A percentile compares a stretch with the other conserved stretches of the same genome.
Evolutionary conservation across 495 filamentous ascomycete genomes (phyloP).

Genomic region (Oleoguttula mirabilis): DNA sequence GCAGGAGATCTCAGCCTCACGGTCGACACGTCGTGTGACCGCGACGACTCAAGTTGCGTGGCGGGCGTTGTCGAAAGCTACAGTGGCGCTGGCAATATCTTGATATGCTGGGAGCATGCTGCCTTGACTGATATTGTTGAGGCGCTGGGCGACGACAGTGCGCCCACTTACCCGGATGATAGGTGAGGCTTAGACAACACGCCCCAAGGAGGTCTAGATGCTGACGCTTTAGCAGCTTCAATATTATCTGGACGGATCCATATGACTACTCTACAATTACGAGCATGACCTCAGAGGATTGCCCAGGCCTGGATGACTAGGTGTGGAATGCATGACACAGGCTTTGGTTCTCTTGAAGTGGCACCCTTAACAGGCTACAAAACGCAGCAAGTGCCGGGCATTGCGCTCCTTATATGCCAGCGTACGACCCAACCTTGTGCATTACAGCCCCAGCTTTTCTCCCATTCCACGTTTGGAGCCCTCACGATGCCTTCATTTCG

Average conservation of each 20-base stretch:
- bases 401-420: too few species aligned
- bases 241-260: neutral
- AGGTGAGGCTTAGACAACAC: too few species aligned
- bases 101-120: constrained; percentile 48
- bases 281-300: neutral
- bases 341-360: too few species aligned
- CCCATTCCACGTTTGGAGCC: too few species aligned
- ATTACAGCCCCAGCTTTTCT: too few species aligned
- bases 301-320: neutral
- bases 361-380: too few species aligned
- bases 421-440: too few species aligned
- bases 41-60: constrained; percentile 38
- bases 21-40: constrained; percentile 39
- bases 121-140: constrained; percentile 36
- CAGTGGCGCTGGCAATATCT: constrained; percentile 38
- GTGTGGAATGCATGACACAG: too few species aligned
- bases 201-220: too few species aligned
- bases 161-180: constrained; percentile 3
- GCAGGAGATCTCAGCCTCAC: constrained; percentile 39
- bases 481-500: too few species aligned
- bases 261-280: neutral
- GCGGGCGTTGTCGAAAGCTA: constrained; percentile 35
- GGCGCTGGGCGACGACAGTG: constrained; percentile 33
- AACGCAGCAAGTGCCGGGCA: too few species aligned
- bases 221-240: neutral